Base-by-base conservation (phyloP, 2,329 filamentous ascomycete species). In the Thielaviopsis cerberus region DNA sequence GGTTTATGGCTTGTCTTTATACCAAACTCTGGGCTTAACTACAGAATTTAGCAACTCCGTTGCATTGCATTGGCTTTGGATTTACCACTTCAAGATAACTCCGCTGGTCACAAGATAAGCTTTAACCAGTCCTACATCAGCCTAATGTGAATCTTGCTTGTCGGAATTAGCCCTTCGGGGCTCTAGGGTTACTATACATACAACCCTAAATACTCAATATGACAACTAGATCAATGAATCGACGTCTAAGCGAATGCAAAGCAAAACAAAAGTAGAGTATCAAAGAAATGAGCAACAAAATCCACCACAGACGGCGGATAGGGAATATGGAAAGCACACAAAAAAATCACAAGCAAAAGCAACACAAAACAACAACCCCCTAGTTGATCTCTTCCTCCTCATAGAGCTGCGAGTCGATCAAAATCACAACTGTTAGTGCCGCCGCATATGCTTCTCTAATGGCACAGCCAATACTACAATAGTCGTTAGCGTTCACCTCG, bases 371-470 rank as follows among this genome's bases (percentile, higher is more conserved):
- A 27, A 4, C 23, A 26, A 55, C 7, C 17, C 3, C 24, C 11
- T 51, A 59, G 30, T 55, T 60, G 20, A 51, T 41, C 7, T 59
- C 57, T 25, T 61, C 59, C 41, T 58, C 52, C 48, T 61, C 60
- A 41, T 57, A 60, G 17, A 62, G 66, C 63, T 41, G 75, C 71
- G 65, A 75, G 59, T 83, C 78, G 45, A 83, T 73, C 57, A 88
- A 69, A 58, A 89, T 85, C 48, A 87, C 81, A 48, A 88, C 84
- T 53, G 80, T 85, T 57, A 88, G 68, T 37, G 82, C 82, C 17
- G 82, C 83, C 1, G 85, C 85, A 68, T 86, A 88, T 27, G 85
- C 84, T 68, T 88, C 85, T 61, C 85, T 74, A 60, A 88, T 81
- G 10, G 83, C 82, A 67, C 85, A 89, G 17, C 83, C 78, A 75